Conservation (phyloP, 306 rosid genomes). For the Oemleria cerasiformis region DNA sequence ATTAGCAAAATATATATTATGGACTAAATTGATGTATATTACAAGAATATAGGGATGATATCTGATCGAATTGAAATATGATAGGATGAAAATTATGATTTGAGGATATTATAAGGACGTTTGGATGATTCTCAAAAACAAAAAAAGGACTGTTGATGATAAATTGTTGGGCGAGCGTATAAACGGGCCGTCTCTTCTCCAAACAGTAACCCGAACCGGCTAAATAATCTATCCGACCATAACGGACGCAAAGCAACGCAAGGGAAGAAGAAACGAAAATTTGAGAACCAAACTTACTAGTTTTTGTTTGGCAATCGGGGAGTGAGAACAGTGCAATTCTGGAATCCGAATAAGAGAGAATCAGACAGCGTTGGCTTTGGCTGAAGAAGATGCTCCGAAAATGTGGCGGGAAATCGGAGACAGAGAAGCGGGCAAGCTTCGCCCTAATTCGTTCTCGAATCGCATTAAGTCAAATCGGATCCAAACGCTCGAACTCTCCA, state of each 20-base stretch:
- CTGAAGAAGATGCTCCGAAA: constrained; percentile 66
- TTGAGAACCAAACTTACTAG: not conserved
- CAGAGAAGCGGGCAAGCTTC: constrained; percentile 75
- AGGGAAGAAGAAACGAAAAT: not conserved
- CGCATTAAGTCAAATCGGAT: constrained; percentile 63
- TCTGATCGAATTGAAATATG: no score
- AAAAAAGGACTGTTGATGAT: no score
- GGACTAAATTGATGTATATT: no score
- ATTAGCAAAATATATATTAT: no score
- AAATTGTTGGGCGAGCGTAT: not conserved
- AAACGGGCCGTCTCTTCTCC: not conserved
- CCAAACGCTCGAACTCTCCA: constrained; percentile 45
- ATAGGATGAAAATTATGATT: no score
- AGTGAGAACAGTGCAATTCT: not conserved
- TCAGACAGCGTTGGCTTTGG: not conserved
- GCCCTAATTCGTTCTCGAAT: constrained; percentile 55
- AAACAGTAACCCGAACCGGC: not conserved
- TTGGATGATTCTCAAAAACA: no score
- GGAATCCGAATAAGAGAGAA: not conserved
- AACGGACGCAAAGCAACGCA: not conserved
- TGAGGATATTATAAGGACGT: no score
- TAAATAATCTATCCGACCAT: not conserved
- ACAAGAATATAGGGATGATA: no score
- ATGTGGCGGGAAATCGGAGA: constrained; percentile 93
- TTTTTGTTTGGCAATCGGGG: not conserved